Conservation (phyloP, 2,329 filamentous ascomycete genomes). For the Cyphellophora attinorum region DNA sequence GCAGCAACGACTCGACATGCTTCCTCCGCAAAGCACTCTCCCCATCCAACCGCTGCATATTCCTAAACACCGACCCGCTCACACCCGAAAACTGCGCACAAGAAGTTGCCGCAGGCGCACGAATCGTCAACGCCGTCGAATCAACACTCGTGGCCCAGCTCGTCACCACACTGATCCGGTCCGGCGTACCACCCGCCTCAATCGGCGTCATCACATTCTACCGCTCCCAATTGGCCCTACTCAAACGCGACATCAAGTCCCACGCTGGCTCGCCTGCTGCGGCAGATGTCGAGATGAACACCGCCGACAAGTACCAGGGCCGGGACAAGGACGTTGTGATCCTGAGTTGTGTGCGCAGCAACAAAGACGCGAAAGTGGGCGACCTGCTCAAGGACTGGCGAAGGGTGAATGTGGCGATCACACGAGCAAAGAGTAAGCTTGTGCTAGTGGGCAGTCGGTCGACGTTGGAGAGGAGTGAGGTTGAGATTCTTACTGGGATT, state of each 20-base stretch:
- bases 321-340: constrained; percentile 91
- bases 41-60: constrained; percentile 65
- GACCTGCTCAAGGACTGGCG: constrained; percentile 87
- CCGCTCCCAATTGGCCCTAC: constrained; percentile 75
- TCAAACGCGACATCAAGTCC: constrained; percentile 61
- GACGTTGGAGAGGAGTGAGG: constrained; percentile 55
- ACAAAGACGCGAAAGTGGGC: constrained; percentile 72
- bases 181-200: constrained; percentile 63
- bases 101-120: constrained; percentile 60
- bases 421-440: constrained; percentile 82
- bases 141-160: constrained; percentile 68
- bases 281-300: constrained; percentile 79
- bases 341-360: constrained; percentile 77
- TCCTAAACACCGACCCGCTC: constrained; percentile 80
- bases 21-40: constrained; percentile 68
- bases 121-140: constrained; percentile 83
- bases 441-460: constrained; percentile 73
- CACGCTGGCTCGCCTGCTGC: constrained; percentile 25
- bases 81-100: constrained; percentile 39
- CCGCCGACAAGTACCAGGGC: constrained; percentile 92
- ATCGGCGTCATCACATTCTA: constrained; percentile 98
- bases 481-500: constrained; percentile 69
- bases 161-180: constrained; percentile 65
- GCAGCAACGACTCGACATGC: constrained; percentile 41
- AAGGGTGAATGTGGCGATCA: constrained; percentile 91